Conservation (phyloP, 2,329 filamentous ascomycete species). For the Cytospora mali region DNA sequence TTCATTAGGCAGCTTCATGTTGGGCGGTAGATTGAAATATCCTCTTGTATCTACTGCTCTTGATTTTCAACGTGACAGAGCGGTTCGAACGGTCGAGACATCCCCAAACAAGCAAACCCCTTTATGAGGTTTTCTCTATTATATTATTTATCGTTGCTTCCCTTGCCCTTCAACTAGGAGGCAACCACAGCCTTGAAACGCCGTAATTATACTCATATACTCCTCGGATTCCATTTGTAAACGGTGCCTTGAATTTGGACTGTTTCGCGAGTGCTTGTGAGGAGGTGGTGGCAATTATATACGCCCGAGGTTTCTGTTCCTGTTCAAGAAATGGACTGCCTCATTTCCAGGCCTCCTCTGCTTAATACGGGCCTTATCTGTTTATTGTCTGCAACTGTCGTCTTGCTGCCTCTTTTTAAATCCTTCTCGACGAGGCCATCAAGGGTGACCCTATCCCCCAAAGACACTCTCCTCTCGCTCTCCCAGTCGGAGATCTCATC, state of each 20-base stretch:
- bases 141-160: background rate
- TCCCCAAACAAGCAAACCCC: background rate
- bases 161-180: background rate
- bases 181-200: background rate
- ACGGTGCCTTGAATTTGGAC: background rate
- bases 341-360: background rate
- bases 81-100: slow-evolving; percentile 82
- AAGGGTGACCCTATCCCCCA: slow-evolving; percentile 33
- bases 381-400: slow-evolving; percentile 16
- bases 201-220: background rate
- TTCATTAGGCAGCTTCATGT: slow-evolving; percentile 58
- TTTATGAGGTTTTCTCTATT: slow-evolving; percentile 3
- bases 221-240: background rate
- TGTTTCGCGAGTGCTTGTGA: background rate
- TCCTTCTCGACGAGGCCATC: background rate
- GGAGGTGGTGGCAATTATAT: background rate
- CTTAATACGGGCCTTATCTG: slow-evolving; percentile 8
- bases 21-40: slow-evolving; percentile 64
- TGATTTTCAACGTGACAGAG: slow-evolving; percentile 73
- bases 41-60: slow-evolving; percentile 89
- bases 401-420: slow-evolving; percentile 5
- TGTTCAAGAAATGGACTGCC: slow-evolving; percentile 7
- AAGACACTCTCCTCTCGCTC: slow-evolving; percentile 3
- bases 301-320: background rate
- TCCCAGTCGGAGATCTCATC: slow-evolving; percentile 3